Base-by-base conservation (phyloP, 2,329 filamentous ascomycete genomes). In the Pochonia chlamydosporia region DNA sequence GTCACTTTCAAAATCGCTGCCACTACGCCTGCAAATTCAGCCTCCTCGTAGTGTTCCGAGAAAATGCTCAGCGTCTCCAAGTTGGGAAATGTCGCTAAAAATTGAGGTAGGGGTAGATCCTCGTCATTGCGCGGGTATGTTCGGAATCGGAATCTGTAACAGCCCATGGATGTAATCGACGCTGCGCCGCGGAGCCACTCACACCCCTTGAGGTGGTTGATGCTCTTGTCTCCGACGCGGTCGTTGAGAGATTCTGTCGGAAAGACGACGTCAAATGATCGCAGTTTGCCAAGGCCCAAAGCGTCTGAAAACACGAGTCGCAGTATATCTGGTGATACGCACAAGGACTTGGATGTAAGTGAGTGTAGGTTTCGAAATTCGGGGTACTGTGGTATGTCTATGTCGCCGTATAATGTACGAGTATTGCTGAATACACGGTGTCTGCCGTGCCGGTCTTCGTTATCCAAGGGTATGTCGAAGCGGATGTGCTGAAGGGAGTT, bases 211-310 rank as follows among this genome's bases (percentile, higher is more conserved):
- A 71, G 52, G 45, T 68, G 61, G 13, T 57, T 47, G 10, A 50
- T 48, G 46, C 60, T 61, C n/a, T 43, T 43, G n/a, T 51, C 45
- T 11, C 63, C 66, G n/a, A 48, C 40, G 2, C 46, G 52, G 5
- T 52, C 54, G 11, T 56, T 46, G 25, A 59, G 42, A 16, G 49
- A 28, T 3, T 61, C 57, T 1, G 59, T 53, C 2, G 63, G 64
- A 46, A 70, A 69, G 2, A 63, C 59, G 16, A 69, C 58, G 46
- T 68, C 67, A 13, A 70, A 56, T 1, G 62, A 62, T 25, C 60
- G 54, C 4, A 71, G 55, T 13, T 56, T 63, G 20, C 59, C 56
- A 1, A 52, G 49, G 14, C 48, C 41, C 13, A 69, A 44, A 9
- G 65, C 48, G 14, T 54, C 47, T 9, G 49, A 46, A 16, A 69